Conservation (phyloP, 2,329 filamentous ascomycete genomes). For the Sarocladiaceae sp. region DNA sequence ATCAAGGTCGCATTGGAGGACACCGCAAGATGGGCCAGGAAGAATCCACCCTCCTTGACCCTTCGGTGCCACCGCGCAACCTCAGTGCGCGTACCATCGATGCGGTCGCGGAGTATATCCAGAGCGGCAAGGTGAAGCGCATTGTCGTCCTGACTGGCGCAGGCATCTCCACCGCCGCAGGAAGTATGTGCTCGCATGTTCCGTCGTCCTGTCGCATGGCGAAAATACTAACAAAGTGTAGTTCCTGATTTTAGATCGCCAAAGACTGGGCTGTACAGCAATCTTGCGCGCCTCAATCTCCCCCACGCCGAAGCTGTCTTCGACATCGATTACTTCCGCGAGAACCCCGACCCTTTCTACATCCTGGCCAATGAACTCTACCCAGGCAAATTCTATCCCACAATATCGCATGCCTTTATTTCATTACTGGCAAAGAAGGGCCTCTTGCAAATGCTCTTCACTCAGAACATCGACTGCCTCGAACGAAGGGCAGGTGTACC, state of each 20-base stretch:
- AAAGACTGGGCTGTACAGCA: slow-evolving; percentile 88
- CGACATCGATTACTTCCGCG: slow-evolving; percentile 81
- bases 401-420: slow-evolving; percentile 85
- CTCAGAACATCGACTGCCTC: slow-evolving; percentile 95
- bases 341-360: slow-evolving; percentile 86
- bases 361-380: slow-evolving; percentile 86
- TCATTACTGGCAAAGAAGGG: slow-evolving; percentile 72
- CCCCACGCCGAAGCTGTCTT: slow-evolving; percentile 92
- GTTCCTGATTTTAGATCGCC: slow-evolving; percentile 95
- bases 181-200: slow-evolving; percentile 39
- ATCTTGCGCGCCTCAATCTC: slow-evolving; percentile 77
- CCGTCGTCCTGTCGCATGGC: background rate
- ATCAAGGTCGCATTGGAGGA: slow-evolving; percentile 9
- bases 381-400: slow-evolving; percentile 82
- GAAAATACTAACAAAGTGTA: slow-evolving; percentile 32
- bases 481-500: slow-evolving; percentile 84
- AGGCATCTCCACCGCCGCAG: slow-evolving; percentile 72
- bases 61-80: slow-evolving; percentile 56
- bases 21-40: slow-evolving; percentile 77
- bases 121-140: slow-evolving; percentile 55
- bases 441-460: slow-evolving; percentile 79
- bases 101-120: slow-evolving; percentile 75
- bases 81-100: slow-evolving; percentile 64
- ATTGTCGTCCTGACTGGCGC: slow-evolving; percentile 90
- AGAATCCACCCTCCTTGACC: slow-evolving; percentile 58